Evolutionary conservation across 177 flowering plant species (phyloP).

Genomic region (Vitis hybrid): DNA sequence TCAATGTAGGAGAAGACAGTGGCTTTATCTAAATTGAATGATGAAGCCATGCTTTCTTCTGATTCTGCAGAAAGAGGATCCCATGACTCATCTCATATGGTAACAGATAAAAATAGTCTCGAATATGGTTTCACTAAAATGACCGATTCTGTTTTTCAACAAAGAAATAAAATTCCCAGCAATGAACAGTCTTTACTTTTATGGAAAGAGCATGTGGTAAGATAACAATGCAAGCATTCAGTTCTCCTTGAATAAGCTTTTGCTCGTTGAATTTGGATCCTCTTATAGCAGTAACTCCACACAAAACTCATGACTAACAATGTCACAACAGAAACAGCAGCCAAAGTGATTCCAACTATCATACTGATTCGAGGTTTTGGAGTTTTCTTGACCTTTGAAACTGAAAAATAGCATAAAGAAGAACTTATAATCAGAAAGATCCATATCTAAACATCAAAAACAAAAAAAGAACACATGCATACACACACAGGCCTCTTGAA

Average conservation of each 20-base stretch:
- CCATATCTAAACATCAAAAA: no score
- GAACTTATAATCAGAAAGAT: no score
- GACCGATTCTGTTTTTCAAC: neutral
- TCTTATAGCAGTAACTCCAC: conserved; percentile 11
- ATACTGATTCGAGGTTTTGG: conserved; percentile 12
- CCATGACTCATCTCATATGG: neutral
- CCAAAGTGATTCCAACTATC: conserved; percentile 11
- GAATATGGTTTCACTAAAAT: neutral
- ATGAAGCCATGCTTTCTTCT: conserved; percentile 12
- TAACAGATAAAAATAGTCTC: neutral
- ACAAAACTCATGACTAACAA: conserved; percentile 7
- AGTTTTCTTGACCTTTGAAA: conserved; percentile 9
- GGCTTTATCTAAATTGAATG: conserved; percentile 22
- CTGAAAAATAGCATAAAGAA: conserved; percentile 13
- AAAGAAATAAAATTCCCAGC: no score
- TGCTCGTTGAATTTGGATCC: neutral
- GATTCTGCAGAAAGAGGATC: conserved; percentile 19
- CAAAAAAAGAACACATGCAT: no score
- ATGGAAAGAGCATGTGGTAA: neutral
- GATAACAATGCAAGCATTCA: conserved; percentile 4
- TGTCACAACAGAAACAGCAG: conserved; percentile 9
- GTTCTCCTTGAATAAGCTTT: neutral
- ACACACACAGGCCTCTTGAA: no score
- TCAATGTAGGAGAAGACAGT: conserved; percentile 25
- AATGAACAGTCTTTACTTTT: no score